Base-by-base conservation (phyloP, 2,329 filamentous ascomycete genomes). In the Alternaria panax region DNA sequence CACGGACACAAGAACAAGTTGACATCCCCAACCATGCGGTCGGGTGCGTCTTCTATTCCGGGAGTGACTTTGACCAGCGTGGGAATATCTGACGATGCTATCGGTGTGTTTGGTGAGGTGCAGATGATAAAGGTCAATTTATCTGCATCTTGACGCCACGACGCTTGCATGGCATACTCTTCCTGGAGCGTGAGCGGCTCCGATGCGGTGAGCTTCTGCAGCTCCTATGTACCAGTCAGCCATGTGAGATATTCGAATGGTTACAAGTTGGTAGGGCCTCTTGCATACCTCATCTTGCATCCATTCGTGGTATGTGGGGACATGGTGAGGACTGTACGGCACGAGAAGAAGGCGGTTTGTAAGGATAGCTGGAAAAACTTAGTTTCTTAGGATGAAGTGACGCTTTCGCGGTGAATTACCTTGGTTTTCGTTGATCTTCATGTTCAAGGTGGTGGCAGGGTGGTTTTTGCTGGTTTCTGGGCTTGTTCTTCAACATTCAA, bases 51-150 rank as follows among this genome's bases (percentile, higher is more conserved):
- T 5, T 82, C 80, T 1, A 77, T 75, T 11, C 16, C 64, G 32
- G 48, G 51, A 2, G 20, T 54, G 28, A 73, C 46, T 5, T 32
- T 48, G 16, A 12, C 28, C 28, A 22, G 27, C 3, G 40, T 28
- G 4, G 25, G 27, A 8, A 50, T 6, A 32, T 55, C 30, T 6
- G 67, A 25, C 14, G 27, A 27, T 51, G 18, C 27, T 18, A 9
- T 22, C 38, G 48, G n/a, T 7, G 50, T 18, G 11, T 32, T 14
- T 4, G 65, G 56, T 7, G 57, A 57, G 4, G 54, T 61, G 61
- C 92, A 97, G 54, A 91, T 79, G 75, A 98, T 97, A 69, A 97
- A 98, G 0, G 94, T 98, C 62, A 98, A 78, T 80, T 98, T 98
- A 79, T 98, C 93, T 25, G 81, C 78, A 41, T 95, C 91, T 20